Base-by-base conservation (phyloP, 108 stramenopile genomes). In the Fistulifera solaris region DNA sequence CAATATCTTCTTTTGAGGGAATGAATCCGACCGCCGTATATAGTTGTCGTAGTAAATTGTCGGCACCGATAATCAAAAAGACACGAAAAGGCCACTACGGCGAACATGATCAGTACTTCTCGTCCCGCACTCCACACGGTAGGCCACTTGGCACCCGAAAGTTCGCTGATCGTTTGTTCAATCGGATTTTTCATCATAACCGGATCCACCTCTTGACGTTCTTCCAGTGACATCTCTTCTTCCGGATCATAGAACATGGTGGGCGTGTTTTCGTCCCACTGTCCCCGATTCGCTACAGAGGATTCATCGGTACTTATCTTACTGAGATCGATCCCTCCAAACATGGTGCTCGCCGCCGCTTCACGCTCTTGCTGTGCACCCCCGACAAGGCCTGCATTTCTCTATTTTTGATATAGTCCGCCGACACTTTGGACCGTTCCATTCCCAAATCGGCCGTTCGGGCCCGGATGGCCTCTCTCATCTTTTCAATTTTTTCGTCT, bases 171-270 rank as follows among this genome's bases (percentile, higher is more conserved):
- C 16, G 66, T 18, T 58, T 85, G 83, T 27, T 90, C 80, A 18
- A 52, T 53, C 14, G 81, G 15, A 17, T 61, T 71, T 64, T 77
- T 61, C 31, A 59, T 56, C 40, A 76, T 81, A 44, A 72, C 66
- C 17, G 73, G 74, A 57, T 90, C 89, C 26, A 78, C 83, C 61
- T 90, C 75, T 4, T 62, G 63, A 71, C 67, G 68, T 66, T 90
- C 80, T 67, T 90, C 89, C 23, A 78, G 63, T 17, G 89, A 71
- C 58, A 90, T 61, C 48, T 86, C 81, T 19, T 79, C 72, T 19
- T 80, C 80, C 0, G 83, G 79, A 58, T 89, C 81, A 35, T 74
- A 75, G n/a, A 78, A 62, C 56, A 80, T 66, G 35, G 52, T 58
- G 2, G 66, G 66, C 41, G 63, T 49, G 25, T 66, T 47, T 21